Evolutionary conservation across 73 alveolate genomes (phyloP).

Genomic region (Chromera velia): DNA sequence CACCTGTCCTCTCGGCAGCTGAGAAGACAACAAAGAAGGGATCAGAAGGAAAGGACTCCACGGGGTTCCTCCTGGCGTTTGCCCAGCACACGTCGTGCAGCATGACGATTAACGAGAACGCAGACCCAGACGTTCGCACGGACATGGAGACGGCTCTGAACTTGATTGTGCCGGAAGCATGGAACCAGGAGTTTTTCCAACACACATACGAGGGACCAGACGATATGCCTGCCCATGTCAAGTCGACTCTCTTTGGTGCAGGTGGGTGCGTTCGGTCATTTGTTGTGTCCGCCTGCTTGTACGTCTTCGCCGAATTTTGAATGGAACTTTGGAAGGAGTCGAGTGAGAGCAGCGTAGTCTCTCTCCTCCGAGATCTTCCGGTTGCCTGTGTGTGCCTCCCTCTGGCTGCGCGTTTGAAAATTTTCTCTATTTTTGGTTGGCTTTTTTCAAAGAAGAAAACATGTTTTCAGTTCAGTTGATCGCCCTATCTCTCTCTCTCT

Average conservation of each 20-base stretch:
- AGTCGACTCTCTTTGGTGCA: conserved; percentile 7
- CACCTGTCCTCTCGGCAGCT: conserved; percentile 1
- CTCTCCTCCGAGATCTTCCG: neutral
- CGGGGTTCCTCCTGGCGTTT: conserved; percentile 2
- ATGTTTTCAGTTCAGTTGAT: too few species aligned
- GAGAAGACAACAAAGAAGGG: neutral
- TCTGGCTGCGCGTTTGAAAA: too few species aligned
- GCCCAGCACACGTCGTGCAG: neutral
- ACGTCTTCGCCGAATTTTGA: too few species aligned
- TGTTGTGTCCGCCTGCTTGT: too few species aligned
- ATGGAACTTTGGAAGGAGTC: too few species aligned
- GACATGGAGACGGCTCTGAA: neutral
- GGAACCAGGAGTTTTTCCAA: conserved; percentile 1
- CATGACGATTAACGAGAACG: neutral
- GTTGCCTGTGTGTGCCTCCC: too few species aligned
- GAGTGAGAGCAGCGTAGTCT: too few species aligned
- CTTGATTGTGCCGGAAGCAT: conserved; percentile 2
- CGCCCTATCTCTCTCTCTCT: too few species aligned
- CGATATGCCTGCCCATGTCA: conserved; percentile 4
- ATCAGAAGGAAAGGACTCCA: neutral
- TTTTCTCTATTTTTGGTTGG: too few species aligned
- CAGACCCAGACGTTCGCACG: neutral
- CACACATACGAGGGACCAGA: conserved; percentile 7
- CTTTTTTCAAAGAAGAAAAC: too few species aligned
- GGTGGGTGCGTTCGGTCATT: too few species aligned